Conservation (phyloP, 768 basidiomycete genomes). For the Lepiota venenata region DNA sequence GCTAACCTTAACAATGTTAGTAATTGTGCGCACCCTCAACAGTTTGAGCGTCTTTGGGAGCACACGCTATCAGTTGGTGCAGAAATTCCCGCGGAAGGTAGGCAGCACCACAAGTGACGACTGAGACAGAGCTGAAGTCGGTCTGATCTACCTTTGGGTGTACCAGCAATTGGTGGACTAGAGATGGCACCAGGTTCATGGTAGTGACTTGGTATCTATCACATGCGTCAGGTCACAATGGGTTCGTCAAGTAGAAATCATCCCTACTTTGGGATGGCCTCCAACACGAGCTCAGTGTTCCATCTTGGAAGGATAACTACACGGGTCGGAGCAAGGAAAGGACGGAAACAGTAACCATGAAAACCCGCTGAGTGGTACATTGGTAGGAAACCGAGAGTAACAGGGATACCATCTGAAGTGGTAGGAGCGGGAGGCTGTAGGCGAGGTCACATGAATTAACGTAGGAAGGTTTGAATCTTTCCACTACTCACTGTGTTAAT, state of each 20-base stretch:
- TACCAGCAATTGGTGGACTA: constrained; percentile 60
- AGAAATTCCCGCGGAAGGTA: constrained; percentile 59
- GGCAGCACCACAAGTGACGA: constrained; percentile 53
- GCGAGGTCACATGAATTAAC: not conserved
- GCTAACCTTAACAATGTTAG: not conserved
- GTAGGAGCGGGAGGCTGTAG: constrained; percentile 33
- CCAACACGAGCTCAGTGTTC: constrained; percentile 48
- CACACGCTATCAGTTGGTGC: constrained; percentile 30
- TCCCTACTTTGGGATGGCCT: constrained; percentile 54
- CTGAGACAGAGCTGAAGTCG: constrained; percentile 49
- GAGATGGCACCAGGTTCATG: constrained; percentile 54
- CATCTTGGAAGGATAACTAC: constrained; percentile 54
- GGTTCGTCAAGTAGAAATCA: not conserved
- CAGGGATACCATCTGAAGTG: constrained; percentile 41
- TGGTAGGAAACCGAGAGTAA: constrained; percentile 56
- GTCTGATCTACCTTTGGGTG: constrained; percentile 42
- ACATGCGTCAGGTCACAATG: not conserved
- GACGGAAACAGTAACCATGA: constrained; percentile 44
- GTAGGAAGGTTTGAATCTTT: not conserved
- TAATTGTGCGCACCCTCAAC: constrained; percentile 37
- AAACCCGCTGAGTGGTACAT: constrained; percentile 66
- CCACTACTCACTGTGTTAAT: constrained; percentile 32
- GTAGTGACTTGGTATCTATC: constrained; percentile 50
- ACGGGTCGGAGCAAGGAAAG: constrained; percentile 43
- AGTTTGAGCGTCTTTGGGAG: constrained; percentile 29